Evolutionary conservation across 805 yeast species (phyloP).

Genomic region (Yarrowia divulgata): DNA sequence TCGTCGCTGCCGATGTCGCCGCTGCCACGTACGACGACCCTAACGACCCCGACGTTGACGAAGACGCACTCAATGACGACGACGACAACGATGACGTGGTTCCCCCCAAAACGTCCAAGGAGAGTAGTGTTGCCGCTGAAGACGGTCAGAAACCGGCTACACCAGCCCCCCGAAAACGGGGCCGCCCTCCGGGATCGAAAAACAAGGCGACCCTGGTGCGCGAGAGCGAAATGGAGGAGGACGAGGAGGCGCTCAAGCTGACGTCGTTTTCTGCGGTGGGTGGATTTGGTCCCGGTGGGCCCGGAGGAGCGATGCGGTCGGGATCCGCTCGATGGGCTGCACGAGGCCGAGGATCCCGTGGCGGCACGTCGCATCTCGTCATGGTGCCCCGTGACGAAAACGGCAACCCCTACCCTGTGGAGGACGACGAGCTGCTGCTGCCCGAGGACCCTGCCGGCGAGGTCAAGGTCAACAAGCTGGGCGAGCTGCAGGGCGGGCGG

Average conservation of each 20-base stretch:
- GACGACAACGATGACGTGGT: slow-evolving; percentile 39
- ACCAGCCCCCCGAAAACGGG: slow-evolving; percentile 46
- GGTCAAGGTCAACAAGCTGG: slow-evolving; percentile 69
- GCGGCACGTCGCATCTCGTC: slow-evolving; percentile 42
- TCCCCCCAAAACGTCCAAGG: slow-evolving; percentile 32
- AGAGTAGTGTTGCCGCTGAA: slow-evolving; percentile 1
- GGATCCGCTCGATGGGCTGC: slow-evolving; percentile 42
- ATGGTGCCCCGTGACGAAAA: slow-evolving; percentile 64
- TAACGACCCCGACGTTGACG: slow-evolving; percentile 43
- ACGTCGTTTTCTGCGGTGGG: slow-evolving; percentile 41
- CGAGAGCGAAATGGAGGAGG: slow-evolving; percentile 43
- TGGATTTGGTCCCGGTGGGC: slow-evolving; percentile 42
- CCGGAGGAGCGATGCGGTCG: slow-evolving; percentile 41
- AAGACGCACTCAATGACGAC: slow-evolving; percentile 46
- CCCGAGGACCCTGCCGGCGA: slow-evolving; percentile 83
- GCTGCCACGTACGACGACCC: slow-evolving; percentile 38
- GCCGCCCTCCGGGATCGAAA: slow-evolving; percentile 50
- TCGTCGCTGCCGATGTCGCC: slow-evolving; percentile 31
- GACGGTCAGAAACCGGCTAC: slow-evolving; percentile 25
- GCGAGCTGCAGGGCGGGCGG: slow-evolving; percentile 74
- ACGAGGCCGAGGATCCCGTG: slow-evolving; percentile 42
- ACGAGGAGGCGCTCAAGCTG: slow-evolving; percentile 42
- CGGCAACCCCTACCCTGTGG: slow-evolving; percentile 69
- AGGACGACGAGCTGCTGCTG: slow-evolving; percentile 78
- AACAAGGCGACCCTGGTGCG: slow-evolving; percentile 45